Evolutionary conservation across 768 basidiomycete species (phyloP).

Genomic region (Coprinellus micaceus): DNA sequence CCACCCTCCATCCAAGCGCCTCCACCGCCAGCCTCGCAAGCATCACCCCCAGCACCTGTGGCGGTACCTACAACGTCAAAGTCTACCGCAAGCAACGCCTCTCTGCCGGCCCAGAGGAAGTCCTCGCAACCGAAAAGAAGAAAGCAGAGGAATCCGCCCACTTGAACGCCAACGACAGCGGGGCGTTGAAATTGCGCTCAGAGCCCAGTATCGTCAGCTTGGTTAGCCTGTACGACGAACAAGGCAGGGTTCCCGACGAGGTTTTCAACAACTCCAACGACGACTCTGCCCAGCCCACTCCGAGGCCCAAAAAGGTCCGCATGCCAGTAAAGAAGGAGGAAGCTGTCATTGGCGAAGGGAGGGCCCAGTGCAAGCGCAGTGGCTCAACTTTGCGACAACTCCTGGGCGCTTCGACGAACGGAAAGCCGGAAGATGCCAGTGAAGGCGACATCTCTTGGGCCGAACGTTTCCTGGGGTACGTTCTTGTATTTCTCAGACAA

Average conservation of each 20-base stretch:
- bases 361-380: slow-evolving; percentile 53
- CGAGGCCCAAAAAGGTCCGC: not conserved
- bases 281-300: not conserved
- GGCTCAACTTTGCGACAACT: slow-evolving; percentile 75
- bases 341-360: slow-evolving; percentile 32
- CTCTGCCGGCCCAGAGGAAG: not conserved
- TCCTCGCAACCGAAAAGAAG: not conserved
- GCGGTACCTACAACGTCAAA: slow-evolving; percentile 66
- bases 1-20: slow-evolving; percentile 40
- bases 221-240: slow-evolving; percentile 68
- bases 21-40: slow-evolving; percentile 55
- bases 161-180: slow-evolving; percentile 35
- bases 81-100: slow-evolving; percentile 51
- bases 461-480: slow-evolving; percentile 68
- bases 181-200: slow-evolving; percentile 58
- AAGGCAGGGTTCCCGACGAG: slow-evolving; percentile 56
- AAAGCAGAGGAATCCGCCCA: slow-evolving; percentile 25
- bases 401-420: slow-evolving; percentile 50
- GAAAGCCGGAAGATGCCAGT: slow-evolving; percentile 32
- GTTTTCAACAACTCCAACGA: slow-evolving; percentile 63
- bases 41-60: slow-evolving; percentile 44
- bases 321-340: not conserved
- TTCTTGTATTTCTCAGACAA: not conserved
- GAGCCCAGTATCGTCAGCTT: slow-evolving; percentile 79
- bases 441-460: slow-evolving; percentile 87